phyloP scores from a whole-genome alignment of 257 asterid species.

The Euphrasia confusa region DNA sequence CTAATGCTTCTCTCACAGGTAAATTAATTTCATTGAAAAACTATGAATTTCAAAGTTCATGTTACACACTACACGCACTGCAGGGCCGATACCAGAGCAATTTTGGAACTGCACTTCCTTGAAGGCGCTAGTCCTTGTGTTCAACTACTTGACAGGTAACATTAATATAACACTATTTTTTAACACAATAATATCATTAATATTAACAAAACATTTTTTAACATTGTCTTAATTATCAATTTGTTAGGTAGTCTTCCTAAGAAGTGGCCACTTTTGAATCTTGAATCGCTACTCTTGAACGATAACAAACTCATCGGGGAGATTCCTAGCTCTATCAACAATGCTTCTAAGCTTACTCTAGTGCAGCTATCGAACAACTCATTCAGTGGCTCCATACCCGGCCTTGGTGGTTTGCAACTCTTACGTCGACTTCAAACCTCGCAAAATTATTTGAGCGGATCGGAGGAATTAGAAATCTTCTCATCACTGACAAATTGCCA shows the following conservation, averaged over 20 bases:
- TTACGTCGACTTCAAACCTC: no score
- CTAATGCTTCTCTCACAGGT: not conserved
- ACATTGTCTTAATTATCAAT: no score
- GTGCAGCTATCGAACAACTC: conserved; percentile 9
- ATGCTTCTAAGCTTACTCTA: not conserved
- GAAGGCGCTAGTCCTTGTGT: not conserved
- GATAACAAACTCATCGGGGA: not conserved
- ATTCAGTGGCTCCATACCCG: conserved; percentile 33
- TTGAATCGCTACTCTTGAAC: not conserved
- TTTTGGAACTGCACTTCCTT: no score
- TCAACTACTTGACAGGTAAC: not conserved
- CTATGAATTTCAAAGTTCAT: no score
- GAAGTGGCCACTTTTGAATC: not conserved
- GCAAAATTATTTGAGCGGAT: no score
- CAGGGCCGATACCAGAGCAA: no score
- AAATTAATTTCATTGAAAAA: no score
- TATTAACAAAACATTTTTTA: no score
- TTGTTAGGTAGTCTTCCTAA: not conserved
- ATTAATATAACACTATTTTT: no score
- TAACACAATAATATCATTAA: no score
- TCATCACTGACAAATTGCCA: conserved; percentile 32
- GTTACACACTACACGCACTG: no score
- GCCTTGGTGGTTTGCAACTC: not conserved
- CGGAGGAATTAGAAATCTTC: conserved; percentile 10
- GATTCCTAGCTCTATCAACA: not conserved